These are phyloP conservation scores for Nakazawaea pomicola DNA, from an alignment of 805 yeast genomes.

Conservation along the genomic window DNA sequence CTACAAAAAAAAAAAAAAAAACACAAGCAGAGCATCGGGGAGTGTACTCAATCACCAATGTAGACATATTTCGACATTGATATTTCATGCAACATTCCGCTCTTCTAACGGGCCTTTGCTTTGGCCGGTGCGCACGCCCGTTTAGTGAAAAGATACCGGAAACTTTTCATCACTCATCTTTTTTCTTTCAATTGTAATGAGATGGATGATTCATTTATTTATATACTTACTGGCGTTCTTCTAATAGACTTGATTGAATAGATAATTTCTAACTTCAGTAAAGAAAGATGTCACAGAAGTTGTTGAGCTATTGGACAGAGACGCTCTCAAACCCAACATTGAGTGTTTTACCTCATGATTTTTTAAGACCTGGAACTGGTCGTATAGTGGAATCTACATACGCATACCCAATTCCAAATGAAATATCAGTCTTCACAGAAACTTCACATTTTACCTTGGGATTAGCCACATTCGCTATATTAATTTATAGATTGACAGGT, in stretches of 20 bases:
- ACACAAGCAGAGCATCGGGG: no score
- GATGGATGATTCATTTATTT: slow-evolving; percentile 2
- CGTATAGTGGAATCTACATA: slow-evolving; percentile 60
- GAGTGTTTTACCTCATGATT: slow-evolving; percentile 86
- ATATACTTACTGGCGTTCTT: not conserved
- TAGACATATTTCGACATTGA: no score
- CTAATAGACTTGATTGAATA: not conserved
- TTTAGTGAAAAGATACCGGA: not conserved
- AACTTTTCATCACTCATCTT: not conserved
- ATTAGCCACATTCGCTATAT: slow-evolving; percentile 61
- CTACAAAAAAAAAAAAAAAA: not conserved
- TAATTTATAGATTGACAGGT: slow-evolving; percentile 80
- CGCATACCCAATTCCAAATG: slow-evolving; percentile 25
- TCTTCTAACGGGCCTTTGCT: slow-evolving; percentile 1
- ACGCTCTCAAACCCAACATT: slow-evolving; percentile 75
- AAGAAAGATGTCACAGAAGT: slow-evolving; percentile 2
- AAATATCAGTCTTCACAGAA: slow-evolving; percentile 14
- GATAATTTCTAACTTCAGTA: not conserved
- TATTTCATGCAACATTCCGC: not conserved
- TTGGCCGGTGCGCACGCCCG: not conserved
- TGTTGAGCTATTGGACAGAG: slow-evolving; percentile 53
- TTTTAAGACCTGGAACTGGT: slow-evolving; percentile 66
- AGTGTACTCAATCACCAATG: no score
- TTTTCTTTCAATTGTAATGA: no score
- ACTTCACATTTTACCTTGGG: slow-evolving; percentile 42